Base-by-base conservation (phyloP, 2,329 filamentous ascomycete species). In the Diaporthe caulivora region DNA sequence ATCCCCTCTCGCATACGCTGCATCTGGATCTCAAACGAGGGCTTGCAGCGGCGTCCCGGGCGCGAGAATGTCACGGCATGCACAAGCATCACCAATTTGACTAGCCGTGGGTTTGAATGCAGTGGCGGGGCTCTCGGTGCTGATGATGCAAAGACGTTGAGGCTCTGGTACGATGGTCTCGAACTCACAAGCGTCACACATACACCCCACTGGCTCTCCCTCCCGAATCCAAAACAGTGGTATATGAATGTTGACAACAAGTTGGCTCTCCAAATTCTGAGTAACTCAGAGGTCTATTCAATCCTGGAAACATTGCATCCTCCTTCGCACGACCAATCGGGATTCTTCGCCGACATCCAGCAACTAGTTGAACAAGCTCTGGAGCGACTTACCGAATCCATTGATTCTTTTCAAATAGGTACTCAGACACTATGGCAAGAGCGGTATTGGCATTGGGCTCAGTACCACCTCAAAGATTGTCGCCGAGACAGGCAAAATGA, bases 201-300 rank as follows among this genome's bases (percentile, higher is more conserved):
- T 8, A 58, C 17, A 9, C 55, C 26, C 3, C 1, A 3, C 29
- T 40, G 17, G 31, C 15, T 31, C 17, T n/a, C 55, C 4, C 31
- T 58, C 10, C 55, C 15, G 31, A 58, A 58, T n/a, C 55, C 55
- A n/a, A 58, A 40, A 10, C 55, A 58, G 31, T 58, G 55, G 55
- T 58, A 13, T 21, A 58, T 58, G 55, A 58, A 58, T 58, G 34
- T 37, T 13, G 55, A 58, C 26, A 37, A 15, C 55, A 58, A 58
- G 15, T 17, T 40, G 26, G 55, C 55, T 40, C 55, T 58, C 34
- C 21, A 21, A 11, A 26, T 17, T 31, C 31, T 58, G 26, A 58
- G 29, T 18, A 40, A n/a, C 10, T 17, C 17, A 31, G 55, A 58
- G 34, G 31, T 58, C 13, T 11, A 2, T 10, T 58, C 55, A 10